Conservation (phyloP, 2,329 filamentous ascomycete species). For the Apiospora sp. region DNA sequence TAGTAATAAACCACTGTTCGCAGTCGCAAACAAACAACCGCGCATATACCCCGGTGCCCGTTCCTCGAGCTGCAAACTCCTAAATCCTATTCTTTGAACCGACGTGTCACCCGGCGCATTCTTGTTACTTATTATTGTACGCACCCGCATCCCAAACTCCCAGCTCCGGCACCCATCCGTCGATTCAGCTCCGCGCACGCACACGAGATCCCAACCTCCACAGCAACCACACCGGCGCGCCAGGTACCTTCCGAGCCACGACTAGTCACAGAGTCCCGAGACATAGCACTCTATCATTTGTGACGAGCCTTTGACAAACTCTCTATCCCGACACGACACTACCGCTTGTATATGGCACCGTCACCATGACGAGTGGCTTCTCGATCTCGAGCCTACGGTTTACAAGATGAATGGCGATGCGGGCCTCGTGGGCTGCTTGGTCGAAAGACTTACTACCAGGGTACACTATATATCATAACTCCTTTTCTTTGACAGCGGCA, state of each 20-base stretch:
- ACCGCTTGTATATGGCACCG: conserved; percentile 38
- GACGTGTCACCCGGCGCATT: conserved; percentile 18
- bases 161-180: conserved; percentile 7
- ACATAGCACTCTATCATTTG: conserved; percentile 3
- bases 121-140: neutral
- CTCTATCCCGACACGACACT: conserved; percentile 1
- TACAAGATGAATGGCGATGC: conserved; percentile 65
- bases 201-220: conserved; percentile 9
- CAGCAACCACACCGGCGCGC: neutral
- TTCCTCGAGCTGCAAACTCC: conserved; percentile 7
- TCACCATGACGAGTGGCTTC: conserved; percentile 43
- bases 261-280: conserved; percentile 1
- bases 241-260: neutral
- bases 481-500: conserved; percentile 20
- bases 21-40: conserved; percentile 16
- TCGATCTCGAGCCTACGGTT: conserved; percentile 42
- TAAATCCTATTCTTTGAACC: too few relatives aligned
- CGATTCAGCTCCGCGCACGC: conserved; percentile 11
- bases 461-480: conserved; percentile 47
- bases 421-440: conserved; percentile 66
- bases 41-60: neutral
- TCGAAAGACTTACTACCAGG: conserved; percentile 69
- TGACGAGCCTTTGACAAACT: conserved; percentile 9
- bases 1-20: conserved; percentile 12
- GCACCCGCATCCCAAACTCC: neutral